phyloP scores from a whole-genome alignment of 2,329 filamentous ascomycete species.

The Coleophoma crateriformis region DNA sequence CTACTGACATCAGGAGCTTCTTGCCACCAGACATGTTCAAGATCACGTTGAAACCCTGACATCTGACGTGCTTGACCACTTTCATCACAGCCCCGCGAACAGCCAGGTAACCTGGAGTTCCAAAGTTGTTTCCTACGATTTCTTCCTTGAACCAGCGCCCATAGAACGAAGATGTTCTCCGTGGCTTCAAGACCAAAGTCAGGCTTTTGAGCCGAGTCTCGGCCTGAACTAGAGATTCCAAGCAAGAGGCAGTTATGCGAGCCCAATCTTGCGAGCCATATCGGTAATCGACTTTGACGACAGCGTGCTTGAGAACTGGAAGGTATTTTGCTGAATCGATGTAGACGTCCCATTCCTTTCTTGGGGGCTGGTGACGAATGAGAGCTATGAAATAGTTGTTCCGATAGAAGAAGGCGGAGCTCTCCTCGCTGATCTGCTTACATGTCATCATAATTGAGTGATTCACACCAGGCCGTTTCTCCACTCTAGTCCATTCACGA shows the following conservation, averaged over 20 bases:
- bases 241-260: constrained; percentile 8
- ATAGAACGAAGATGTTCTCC: constrained; percentile 7
- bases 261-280: constrained; percentile 14
- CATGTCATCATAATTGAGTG: constrained; percentile 14
- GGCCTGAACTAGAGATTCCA: constrained; percentile 11
- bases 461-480: constrained; percentile 5
- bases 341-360: neutral
- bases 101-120: constrained; percentile 14
- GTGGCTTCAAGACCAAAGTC: constrained; percentile 15
- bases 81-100: constrained; percentile 10
- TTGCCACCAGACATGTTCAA: constrained; percentile 12
- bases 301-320: constrained; percentile 10
- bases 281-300: constrained; percentile 12
- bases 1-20: constrained; percentile 9
- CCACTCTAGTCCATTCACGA: constrained; percentile 13
- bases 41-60: constrained; percentile 16
- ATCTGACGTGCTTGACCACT: constrained; percentile 11
- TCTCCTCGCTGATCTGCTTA: constrained; percentile 17
- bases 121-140: constrained; percentile 10
- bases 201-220: constrained; percentile 12
- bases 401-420: constrained; percentile 15
- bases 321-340: constrained; percentile 7
- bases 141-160: constrained; percentile 9
- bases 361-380: constrained; percentile 6
- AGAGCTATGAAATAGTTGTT: constrained; percentile 18